These are phyloP conservation scores for Corylus heterophylla DNA, from an alignment of 306 rosid genomes.

Conservation along the genomic window DNA sequence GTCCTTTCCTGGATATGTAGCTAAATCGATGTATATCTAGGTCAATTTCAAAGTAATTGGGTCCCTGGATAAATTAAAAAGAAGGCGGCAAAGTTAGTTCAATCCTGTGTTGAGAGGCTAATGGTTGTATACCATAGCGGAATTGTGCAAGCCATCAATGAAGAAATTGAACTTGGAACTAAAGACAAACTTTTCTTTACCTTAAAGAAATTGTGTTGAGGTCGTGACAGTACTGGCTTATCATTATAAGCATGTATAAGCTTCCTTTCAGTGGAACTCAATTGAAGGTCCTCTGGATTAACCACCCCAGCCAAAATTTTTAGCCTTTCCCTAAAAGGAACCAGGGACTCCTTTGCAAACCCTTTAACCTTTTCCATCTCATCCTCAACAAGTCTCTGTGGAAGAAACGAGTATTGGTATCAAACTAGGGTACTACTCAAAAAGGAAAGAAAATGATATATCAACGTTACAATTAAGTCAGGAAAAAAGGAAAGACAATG, in stretches of 20 bases:
- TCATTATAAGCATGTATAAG: constrained; percentile 77
- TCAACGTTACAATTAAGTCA: neutral
- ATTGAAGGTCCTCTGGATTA: constrained; percentile 76
- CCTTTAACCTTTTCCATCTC: constrained; percentile 80
- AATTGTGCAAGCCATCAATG: neutral
- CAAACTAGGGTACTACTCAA: neutral
- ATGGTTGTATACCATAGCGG: neutral
- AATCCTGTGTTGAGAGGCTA: neutral
- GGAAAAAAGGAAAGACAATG: neutral
- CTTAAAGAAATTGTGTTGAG: constrained; percentile 80
- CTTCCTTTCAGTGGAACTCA: constrained; percentile 72
- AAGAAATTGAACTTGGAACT: neutral
- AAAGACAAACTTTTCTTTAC: constrained; percentile 32
- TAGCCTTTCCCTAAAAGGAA: constrained; percentile 81
- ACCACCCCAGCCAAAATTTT: constrained; percentile 78
- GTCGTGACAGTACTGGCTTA: constrained; percentile 94
- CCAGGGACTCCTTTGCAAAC: constrained; percentile 48
- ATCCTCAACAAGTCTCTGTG: constrained; percentile 69
- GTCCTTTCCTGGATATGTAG: constrained; percentile 92
- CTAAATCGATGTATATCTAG: constrained; percentile 90
- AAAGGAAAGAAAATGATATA: constrained; percentile 4
- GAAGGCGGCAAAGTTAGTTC: neutral
- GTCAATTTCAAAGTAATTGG: constrained; percentile 91
- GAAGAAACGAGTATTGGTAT: constrained; percentile 20
- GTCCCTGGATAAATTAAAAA: constrained; percentile 50